These are phyloP conservation scores for Perilla frutescens DNA, from an alignment of 257 asterid species.

Conservation along the genomic window DNA sequence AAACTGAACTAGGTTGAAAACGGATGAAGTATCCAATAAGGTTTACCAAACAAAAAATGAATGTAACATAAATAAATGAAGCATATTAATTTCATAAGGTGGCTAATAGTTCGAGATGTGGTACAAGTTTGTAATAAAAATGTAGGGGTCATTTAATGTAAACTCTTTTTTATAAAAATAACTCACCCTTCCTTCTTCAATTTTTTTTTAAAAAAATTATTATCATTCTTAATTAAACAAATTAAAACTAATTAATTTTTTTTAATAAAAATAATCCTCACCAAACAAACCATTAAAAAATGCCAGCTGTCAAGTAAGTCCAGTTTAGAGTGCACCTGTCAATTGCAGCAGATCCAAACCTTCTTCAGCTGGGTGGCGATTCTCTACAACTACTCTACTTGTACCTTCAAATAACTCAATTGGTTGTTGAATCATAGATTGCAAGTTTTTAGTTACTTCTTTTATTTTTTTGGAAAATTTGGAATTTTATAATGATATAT, in stretches of 20 bases:
- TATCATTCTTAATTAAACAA: slow-evolving; percentile 1
- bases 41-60: not conserved
- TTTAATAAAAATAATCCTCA: slow-evolving; percentile 9
- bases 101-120: slow-evolving; percentile 8
- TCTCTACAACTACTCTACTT: slow-evolving; percentile 8
- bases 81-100: not conserved
- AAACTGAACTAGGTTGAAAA: too few relatives aligned
- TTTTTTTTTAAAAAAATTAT: not conserved
- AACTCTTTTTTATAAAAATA: too few relatives aligned
- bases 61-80: too few relatives aligned
- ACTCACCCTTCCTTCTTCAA: too few relatives aligned
- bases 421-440: not conserved
- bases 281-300: slow-evolving; percentile 35
- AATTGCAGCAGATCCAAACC: slow-evolving; percentile 51
- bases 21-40: too few relatives aligned
- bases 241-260: not conserved
- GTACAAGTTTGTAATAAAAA: not conserved
- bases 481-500: too few relatives aligned
- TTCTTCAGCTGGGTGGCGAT: slow-evolving; percentile 22
- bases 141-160: not conserved
- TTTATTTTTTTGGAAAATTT: too few relatives aligned
- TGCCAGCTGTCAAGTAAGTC: slow-evolving; percentile 48
- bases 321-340: slow-evolving; percentile 47
- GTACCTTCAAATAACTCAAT: not conserved
- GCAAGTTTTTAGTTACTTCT: too few relatives aligned